phyloP scores from a whole-genome alignment of 345 rosid genomes.

The Eucalyptus pauciflora region DNA sequence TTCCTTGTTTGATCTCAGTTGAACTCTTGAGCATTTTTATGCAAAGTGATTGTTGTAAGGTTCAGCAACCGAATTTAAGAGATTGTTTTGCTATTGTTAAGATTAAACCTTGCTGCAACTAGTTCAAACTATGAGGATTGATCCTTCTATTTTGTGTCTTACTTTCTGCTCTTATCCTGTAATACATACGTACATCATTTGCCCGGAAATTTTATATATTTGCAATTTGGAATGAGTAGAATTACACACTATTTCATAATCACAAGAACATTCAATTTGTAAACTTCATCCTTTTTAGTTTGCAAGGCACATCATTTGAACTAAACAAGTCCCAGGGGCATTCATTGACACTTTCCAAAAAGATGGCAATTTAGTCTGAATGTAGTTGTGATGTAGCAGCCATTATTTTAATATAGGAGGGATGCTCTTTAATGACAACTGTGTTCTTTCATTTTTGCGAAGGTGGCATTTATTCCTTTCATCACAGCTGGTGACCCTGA shows the following conservation, averaged over 20 bases:
- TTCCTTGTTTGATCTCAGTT: not conserved
- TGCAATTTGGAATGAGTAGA: not conserved
- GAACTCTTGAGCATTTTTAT: not conserved
- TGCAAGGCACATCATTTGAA: not conserved
- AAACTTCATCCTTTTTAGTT: not conserved
- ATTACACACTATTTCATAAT: not conserved
- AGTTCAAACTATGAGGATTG: not conserved
- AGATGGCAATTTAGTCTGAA: not conserved
- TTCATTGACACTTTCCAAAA: not conserved
- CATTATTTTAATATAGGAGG: not conserved
- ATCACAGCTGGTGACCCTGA: slow-evolving; percentile 98
- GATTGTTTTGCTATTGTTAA: not conserved
- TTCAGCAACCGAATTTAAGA: not conserved
- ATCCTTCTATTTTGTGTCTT: not conserved
- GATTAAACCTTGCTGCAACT: not conserved
- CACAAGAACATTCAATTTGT: not conserved
- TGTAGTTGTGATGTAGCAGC: not conserved
- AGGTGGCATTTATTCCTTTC: slow-evolving; percentile 95
- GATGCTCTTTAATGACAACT: not conserved
- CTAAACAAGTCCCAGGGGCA: not conserved
- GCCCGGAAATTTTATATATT: not conserved
- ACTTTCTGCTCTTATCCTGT: not conserved
- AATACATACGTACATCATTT: not conserved
- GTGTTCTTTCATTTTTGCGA: not conserved
- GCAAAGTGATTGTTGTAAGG: not conserved